These are phyloP conservation scores for Gymnopilus dilepis DNA, from an alignment of 768 basidiomycete species.

Conservation along the genomic window DNA sequence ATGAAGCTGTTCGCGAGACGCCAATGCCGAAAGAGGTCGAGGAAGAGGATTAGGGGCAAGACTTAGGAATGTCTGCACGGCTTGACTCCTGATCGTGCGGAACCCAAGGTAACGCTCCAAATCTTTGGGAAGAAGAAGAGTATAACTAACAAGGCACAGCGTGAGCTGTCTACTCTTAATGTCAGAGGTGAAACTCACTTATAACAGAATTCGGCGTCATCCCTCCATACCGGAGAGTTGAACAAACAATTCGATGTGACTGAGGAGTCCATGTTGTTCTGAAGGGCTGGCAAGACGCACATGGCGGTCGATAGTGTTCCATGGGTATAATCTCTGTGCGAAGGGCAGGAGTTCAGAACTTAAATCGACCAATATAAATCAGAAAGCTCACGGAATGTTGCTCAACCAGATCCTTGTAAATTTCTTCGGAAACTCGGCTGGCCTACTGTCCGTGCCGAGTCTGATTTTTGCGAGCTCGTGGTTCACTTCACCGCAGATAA, in stretches of 20 bases:
- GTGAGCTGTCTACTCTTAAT: not conserved
- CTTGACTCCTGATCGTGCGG: constrained; percentile 26
- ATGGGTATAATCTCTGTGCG: constrained; percentile 36
- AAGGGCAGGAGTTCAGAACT: not conserved
- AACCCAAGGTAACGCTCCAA: constrained; percentile 35
- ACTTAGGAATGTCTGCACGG: constrained; percentile 25
- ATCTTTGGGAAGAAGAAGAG: constrained; percentile 33
- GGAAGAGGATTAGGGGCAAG: constrained; percentile 25
- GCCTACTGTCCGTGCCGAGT: constrained; percentile 30
- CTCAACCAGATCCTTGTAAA: constrained; percentile 41
- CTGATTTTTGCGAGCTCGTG: constrained; percentile 35
- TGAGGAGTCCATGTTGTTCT: constrained; percentile 27
- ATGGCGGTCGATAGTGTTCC: constrained; percentile 33
- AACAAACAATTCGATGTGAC: constrained; percentile 35
- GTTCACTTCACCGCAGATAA: constrained; percentile 36
- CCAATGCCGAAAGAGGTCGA: constrained; percentile 22
- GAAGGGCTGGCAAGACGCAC: constrained; percentile 32
- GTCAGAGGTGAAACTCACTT: constrained; percentile 24
- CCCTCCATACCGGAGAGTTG: constrained; percentile 33
- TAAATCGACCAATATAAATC: not conserved
- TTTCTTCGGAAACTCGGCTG: constrained; percentile 32
- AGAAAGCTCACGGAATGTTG: constrained; percentile 37
- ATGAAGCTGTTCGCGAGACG: constrained; percentile 30
- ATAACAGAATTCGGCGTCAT: constrained; percentile 34
- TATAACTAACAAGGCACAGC: constrained; percentile 26